These are phyloP conservation scores for Corylus heterophylla DNA, from an alignment of 306 rosid species.

Conservation along the genomic window DNA sequence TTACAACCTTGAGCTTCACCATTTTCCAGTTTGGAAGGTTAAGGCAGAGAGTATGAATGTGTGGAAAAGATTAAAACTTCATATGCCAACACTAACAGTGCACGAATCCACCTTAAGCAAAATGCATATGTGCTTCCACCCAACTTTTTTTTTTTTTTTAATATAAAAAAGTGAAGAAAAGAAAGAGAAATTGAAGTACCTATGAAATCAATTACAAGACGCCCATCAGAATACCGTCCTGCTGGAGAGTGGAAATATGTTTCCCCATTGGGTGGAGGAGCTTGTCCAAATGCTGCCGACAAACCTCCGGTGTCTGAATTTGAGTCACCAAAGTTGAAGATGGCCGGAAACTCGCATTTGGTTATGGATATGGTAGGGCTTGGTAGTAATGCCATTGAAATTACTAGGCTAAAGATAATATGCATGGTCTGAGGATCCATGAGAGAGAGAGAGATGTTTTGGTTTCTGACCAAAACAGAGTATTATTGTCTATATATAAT, in stretches of 20 bases:
- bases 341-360: constrained; percentile 41
- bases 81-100: background rate
- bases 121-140: background rate
- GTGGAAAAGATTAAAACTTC: background rate
- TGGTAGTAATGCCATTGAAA: constrained; percentile 15
- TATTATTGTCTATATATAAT: too few relatives aligned
- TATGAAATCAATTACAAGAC: constrained; percentile 57
- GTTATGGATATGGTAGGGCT: background rate
- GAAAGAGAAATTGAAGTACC: constrained; percentile 35
- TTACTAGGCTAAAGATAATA: constrained; percentile 13
- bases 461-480: background rate
- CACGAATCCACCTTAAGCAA: background rate
- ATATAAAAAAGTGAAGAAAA: background rate
- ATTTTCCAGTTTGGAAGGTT: background rate
- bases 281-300: constrained; percentile 60
- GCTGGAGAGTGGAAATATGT: constrained; percentile 61
- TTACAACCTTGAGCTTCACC: too few relatives aligned
- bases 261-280: constrained; percentile 55
- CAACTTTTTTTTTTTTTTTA: too few relatives aligned
- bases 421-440: constrained; percentile 10
- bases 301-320: constrained; percentile 65
- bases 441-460: background rate
- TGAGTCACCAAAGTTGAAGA: constrained; percentile 65
- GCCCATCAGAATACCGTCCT: constrained; percentile 72
- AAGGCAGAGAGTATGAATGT: background rate